Conservation (phyloP, 1,139 yeast species). For the Wickerhamomyces sp. region DNA sequence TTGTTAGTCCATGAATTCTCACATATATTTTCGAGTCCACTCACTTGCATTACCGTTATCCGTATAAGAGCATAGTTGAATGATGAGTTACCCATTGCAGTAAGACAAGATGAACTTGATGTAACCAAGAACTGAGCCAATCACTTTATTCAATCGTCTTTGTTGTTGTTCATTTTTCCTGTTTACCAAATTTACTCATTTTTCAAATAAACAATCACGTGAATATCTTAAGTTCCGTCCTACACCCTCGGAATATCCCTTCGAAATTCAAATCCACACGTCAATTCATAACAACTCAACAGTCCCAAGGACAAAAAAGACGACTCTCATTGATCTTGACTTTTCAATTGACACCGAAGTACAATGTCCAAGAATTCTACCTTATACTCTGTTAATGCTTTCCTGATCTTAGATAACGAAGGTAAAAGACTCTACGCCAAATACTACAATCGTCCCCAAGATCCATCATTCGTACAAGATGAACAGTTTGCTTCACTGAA, state of each 20-base stretch:
- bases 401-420: slow-evolving; percentile 73
- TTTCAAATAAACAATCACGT: too few relatives aligned
- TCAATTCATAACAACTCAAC: neutral
- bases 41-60: slow-evolving; percentile 53
- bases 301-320: neutral
- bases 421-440: slow-evolving; percentile 82
- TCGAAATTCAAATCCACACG: neutral
- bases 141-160: too few relatives aligned
- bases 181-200: too few relatives aligned
- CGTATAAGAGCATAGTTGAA: slow-evolving; percentile 59
- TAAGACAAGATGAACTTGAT: neutral
- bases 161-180: too few relatives aligned
- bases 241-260: neutral
- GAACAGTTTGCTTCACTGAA: slow-evolving; percentile 39
- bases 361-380: slow-evolving; percentile 56
- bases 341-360: neutral
- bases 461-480: slow-evolving; percentile 23
- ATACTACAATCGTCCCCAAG: slow-evolving; percentile 69
- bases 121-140: too few relatives aligned
- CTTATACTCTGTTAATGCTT: slow-evolving; percentile 73
- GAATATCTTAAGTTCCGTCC: too few relatives aligned
- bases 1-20: too few relatives aligned
- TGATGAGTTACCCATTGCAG: slow-evolving; percentile 25
- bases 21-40: slow-evolving; percentile 1
- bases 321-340: neutral